Evolutionary conservation across 2,329 filamentous ascomycete genomes (phyloP).

Genomic region (Colletotrichum sp.): DNA sequence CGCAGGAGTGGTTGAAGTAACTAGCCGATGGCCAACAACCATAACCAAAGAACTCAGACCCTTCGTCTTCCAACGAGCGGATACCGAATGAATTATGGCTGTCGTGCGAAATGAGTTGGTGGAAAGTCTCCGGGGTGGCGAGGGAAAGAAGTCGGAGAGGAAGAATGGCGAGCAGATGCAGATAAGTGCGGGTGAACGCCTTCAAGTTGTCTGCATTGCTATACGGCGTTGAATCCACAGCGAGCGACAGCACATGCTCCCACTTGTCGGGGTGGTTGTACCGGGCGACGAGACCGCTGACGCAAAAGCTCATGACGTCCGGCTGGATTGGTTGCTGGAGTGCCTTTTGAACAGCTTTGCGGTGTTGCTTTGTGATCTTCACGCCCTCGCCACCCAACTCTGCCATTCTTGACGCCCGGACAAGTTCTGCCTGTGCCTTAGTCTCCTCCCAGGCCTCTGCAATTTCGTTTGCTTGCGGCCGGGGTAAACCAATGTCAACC

Average conservation of each 20-base stretch:
- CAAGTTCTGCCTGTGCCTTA: neutral
- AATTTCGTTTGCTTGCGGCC: neutral
- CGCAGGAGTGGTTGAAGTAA: constrained; percentile 19
- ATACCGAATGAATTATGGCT: constrained; percentile 16
- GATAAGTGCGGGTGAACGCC: neutral
- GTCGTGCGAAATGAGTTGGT: constrained; percentile 6
- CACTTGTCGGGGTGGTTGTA: neutral
- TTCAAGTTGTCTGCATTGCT: neutral
- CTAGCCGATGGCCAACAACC: constrained; percentile 15
- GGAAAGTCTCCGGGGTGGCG: neutral
- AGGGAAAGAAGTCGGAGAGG: neutral
- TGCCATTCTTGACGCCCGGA: neutral
- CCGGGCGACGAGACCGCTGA: constrained; percentile 1
- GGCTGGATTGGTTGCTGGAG: constrained; percentile 1
- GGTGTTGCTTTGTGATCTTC: constrained; percentile 5
- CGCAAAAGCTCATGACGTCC: constrained; percentile 10
- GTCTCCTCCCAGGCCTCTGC: neutral
- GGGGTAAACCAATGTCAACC: neutral
- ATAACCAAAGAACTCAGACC: constrained; percentile 17
- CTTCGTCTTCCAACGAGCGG: constrained; percentile 15
- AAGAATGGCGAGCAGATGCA: constrained; percentile 15
- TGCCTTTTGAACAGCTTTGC: constrained; percentile 3
- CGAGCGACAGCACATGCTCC: constrained; percentile 8
- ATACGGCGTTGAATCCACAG: constrained; percentile 8
- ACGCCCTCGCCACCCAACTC: neutral